Percentiles rank a stretch among this genome's conserved stretches.
These are phyloP conservation scores for Ceratocystiopsis sp. DNA, from an alignment of 2,329 filamentous ascomycete species.

Conservation along the genomic window DNA sequence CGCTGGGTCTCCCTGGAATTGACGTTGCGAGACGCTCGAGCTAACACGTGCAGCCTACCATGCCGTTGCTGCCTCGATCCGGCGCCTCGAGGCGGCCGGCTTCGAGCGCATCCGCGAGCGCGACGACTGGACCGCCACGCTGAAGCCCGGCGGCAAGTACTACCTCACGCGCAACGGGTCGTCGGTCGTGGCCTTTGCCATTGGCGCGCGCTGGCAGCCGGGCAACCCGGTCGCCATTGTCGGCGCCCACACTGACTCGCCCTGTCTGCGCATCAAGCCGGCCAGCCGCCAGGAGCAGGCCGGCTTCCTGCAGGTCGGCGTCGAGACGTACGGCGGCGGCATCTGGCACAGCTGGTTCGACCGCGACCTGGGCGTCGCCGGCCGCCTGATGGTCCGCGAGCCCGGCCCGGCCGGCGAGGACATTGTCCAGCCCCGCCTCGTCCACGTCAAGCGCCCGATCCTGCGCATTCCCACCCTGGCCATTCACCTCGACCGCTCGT, in stretches of 20 bases:
- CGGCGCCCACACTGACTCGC: conserved; percentile 91
- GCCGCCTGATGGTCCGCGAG: conserved; percentile 64
- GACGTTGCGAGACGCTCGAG: background rate
- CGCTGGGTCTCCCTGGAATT: no score
- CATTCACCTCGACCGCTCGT: conserved; percentile 77
- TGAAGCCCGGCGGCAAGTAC: conserved; percentile 83
- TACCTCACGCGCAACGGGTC: conserved; percentile 88
- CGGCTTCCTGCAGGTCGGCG: conserved; percentile 85
- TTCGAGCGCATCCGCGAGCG: conserved; percentile 83
- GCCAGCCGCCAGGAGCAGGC: conserved; percentile 75
- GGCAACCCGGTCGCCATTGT: conserved; percentile 87
- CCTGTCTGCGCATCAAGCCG: conserved; percentile 81
- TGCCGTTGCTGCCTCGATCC: conserved; percentile 64
- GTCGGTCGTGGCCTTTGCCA: conserved; percentile 81
- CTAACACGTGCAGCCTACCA: conserved; percentile 56
- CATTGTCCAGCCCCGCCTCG: conserved; percentile 49
- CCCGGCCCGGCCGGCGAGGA: conserved; percentile 45
- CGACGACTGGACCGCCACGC: conserved; percentile 66
- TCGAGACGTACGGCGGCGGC: conserved; percentile 92
- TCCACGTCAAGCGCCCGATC: conserved; percentile 82
- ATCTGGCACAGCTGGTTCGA: conserved; percentile 99
- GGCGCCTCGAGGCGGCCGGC: conserved; percentile 63
- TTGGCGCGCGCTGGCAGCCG: conserved; percentile 78
- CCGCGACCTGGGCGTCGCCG: conserved; percentile 78
- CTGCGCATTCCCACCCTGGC: conserved; percentile 85